Conservation (phyloP, 225 moss, liverwort and hornwort species). For the Pleurozium schreberi region DNA sequence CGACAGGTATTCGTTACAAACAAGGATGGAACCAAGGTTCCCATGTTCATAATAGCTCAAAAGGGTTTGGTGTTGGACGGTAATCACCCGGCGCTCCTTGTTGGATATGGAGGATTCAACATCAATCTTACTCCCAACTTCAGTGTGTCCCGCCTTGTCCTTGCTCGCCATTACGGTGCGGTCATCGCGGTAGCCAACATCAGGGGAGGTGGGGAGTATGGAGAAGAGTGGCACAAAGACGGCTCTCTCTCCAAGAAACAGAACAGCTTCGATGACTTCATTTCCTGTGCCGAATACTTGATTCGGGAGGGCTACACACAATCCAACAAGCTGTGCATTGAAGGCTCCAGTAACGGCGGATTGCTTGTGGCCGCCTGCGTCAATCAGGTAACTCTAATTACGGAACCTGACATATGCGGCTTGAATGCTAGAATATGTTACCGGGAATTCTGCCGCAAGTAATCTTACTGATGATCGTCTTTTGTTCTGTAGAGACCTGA, state of each 20-base stretch:
- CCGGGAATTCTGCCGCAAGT: neutral
- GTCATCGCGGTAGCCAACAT: slow-evolving; percentile 76
- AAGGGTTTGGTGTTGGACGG: slow-evolving; percentile 44
- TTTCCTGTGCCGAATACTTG: slow-evolving; percentile 66
- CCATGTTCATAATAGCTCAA: slow-evolving; percentile 66
- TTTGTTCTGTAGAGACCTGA: slow-evolving; percentile 61
- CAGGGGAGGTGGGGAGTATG: slow-evolving; percentile 90
- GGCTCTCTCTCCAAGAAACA: slow-evolving; percentile 70
- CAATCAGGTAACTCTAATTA: slow-evolving; percentile 48
- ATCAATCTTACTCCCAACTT: slow-evolving; percentile 83
- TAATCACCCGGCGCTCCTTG: slow-evolving; percentile 54
- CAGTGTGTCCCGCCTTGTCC: slow-evolving; percentile 65
- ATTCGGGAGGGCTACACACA: slow-evolving; percentile 58
- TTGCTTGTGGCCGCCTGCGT: slow-evolving; percentile 79
- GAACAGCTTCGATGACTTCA: slow-evolving; percentile 83
- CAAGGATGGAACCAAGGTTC: slow-evolving; percentile 70
- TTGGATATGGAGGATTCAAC: slow-evolving; percentile 90
- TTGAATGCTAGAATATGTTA: neutral
- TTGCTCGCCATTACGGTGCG: slow-evolving; percentile 66
- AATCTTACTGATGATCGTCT: neutral
- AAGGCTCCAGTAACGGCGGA: slow-evolving; percentile 87
- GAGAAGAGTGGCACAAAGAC: slow-evolving; percentile 84
- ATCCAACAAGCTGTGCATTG: slow-evolving; percentile 73
- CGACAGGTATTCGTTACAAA: slow-evolving; percentile 63
- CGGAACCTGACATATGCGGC: neutral